Percentiles rank a stretch among this genome's conserved stretches.
Evolutionary conservation across 345 rosid species (phyloP).

Genomic region (Eucalyptus tenuipes): DNA sequence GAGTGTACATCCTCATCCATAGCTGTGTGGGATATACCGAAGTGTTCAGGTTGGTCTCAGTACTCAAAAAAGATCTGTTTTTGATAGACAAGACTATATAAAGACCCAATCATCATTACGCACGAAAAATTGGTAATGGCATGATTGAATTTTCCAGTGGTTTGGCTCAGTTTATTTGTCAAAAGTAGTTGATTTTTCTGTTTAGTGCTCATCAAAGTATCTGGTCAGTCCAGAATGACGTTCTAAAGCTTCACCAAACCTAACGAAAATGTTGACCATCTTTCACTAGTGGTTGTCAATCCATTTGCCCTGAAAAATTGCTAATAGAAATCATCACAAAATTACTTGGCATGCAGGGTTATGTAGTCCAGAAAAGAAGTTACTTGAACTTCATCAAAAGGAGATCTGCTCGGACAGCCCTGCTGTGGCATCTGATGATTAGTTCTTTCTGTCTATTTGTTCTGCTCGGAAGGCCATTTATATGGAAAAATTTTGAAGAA

Average conservation of each 20-base stretch:
- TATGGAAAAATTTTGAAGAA: background rate
- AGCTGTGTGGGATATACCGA: slow-evolving; percentile 94
- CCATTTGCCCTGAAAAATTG: background rate
- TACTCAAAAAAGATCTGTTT: background rate
- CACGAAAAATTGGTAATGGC: background rate
- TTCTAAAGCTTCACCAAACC: background rate
- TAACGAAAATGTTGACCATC: background rate
- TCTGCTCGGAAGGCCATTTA: background rate
- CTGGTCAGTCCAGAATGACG: background rate
- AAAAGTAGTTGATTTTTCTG: background rate
- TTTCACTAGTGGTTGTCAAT: background rate
- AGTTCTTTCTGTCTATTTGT: background rate
- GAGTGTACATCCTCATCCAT: slow-evolving; percentile 59
- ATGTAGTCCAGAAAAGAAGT: slow-evolving; percentile 57
- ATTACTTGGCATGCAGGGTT: slow-evolving; percentile 37
- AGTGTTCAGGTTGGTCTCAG: slow-evolving; percentile 69
- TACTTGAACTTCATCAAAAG: slow-evolving; percentile 64
- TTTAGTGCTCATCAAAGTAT: background rate
- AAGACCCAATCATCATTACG: background rate
- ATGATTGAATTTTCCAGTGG: background rate
- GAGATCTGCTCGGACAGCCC: slow-evolving; percentile 71
- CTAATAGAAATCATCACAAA: background rate
- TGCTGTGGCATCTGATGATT: slow-evolving; percentile 48
- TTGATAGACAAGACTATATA: background rate
- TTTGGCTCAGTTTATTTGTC: background rate